Base-by-base conservation (phyloP, 805 yeast genomes). In the Candida lessepsii region DNA sequence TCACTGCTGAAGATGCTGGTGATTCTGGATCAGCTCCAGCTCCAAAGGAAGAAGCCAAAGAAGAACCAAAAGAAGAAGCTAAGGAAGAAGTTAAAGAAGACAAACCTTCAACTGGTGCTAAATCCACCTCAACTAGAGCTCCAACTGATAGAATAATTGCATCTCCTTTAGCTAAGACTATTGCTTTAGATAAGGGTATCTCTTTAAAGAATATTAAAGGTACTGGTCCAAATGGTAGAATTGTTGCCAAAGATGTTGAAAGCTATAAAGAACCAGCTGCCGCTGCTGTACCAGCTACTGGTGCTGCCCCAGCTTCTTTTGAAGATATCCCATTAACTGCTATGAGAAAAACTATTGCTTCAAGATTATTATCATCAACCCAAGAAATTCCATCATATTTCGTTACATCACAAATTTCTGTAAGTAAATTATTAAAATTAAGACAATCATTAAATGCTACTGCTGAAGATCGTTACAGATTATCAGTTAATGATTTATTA, bases 141-240 rank as follows among this genome's bases (percentile, higher is more conserved):
- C 65, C 79, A 28, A 69, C 75, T 39, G 84, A 74, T 53, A 80
- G 96, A 68, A 83, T 93, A 62, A 63, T 87, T 52, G 98, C 98
- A 32, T 90, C 98, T 46, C 99, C 99, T 44, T 72, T 85, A 50
- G 99, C 99, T 46, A 91, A 91, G 76, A 81, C 80, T 51, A 72
- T 93, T 49, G 99, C 99, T 45, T 74, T 90, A 51, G 96, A 91
- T 65, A 79, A 83, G 65, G 99, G 98, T 56, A 73, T 91, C 57
- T 76, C 95, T 31, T 78, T 91, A 58, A 87, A 85, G 71, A 79
- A 79, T 55, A 73, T 93, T 58, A 80, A 80, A 65, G 98, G 98
- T 58, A 68, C 96, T 31, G 99, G 99, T 53, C 98, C 98, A 60
- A 75, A 76, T 57, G 98, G 98, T 53, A 86, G 99, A 74, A 87